Base-by-base conservation (phyloP, 2,329 filamentous ascomycete species). In the Aspergillus glaucus region DNA sequence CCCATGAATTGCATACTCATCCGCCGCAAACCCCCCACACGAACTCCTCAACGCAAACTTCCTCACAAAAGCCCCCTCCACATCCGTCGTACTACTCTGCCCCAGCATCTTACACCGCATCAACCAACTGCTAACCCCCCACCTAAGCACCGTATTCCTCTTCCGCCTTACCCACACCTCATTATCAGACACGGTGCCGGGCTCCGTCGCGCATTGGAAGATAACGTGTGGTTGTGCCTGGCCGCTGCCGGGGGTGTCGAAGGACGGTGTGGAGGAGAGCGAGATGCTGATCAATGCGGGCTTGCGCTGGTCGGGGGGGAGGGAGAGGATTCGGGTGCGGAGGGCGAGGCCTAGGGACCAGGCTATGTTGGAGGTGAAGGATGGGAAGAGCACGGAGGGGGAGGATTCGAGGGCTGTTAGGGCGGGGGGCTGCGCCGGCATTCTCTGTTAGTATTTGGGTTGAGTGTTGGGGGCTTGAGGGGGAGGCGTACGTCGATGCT, bases 1-100 rank as follows among this genome's bases (percentile, higher is more conserved):
- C 0, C 88, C 88, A 66, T 91, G 86, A 53, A 90, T 86, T 1
- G 87, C 87, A 72, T 87, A 92, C 28, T 79, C 73, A 47, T 76
- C 75, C 2, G 76, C 78, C 17, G 62, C 59, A 7, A 57, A 58
- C 2, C 64, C 63, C 14, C 75, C 74, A 44, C 76, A 77, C 37
- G 72, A 69, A 48, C 67, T 67, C 5, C 79, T 76, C 60, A 91
- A 71, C 30, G 77, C 82, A 61, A 80, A 87, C 63, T 86, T 85
- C 28, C 75, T 74, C 37, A 77, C 76, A 66, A 92, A 90, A 2
- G 70, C 73, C 21, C 63, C 72, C 69, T 89, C 84, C 53, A 89
- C 78, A 9, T 80, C 80, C 1, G 61, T 63, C 2, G 51, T 50
- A 12, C 47, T 50, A 19, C 49, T 47, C 4, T 30, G 49, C 12